Conservation (phyloP, 2,329 filamentous ascomycete species). For the Blastomyces gilchristii region DNA sequence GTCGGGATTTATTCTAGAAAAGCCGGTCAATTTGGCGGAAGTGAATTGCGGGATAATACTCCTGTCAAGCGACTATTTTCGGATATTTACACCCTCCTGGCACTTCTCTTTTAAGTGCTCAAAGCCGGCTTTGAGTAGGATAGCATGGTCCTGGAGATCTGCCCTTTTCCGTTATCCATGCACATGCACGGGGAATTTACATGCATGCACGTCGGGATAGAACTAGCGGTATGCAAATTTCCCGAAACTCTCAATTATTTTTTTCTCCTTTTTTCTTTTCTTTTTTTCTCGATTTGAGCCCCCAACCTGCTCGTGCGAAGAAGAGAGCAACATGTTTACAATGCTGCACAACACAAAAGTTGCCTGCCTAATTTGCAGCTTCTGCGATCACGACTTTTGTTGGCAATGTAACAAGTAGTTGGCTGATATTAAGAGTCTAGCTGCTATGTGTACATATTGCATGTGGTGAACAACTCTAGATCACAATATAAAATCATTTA, state of each 20-base stretch:
- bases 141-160: neutral
- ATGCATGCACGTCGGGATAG: neutral
- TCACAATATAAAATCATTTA: no score
- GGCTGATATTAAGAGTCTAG: no score
- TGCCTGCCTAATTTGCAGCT: no score
- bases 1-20: neutral
- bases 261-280: neutral
- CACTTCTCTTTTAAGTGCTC: neutral
- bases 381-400: no score
- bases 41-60: neutral
- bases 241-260: neutral
- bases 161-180: neutral
- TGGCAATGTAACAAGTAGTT: no score
- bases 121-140: neutral
- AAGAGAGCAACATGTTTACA: no score
- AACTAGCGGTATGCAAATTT: neutral
- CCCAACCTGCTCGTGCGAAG: neutral
- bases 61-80: neutral
- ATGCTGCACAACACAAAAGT: neutral
- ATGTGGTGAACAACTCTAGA: no score
- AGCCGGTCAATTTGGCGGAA: neutral
- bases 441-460: no score
- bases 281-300: neutral
- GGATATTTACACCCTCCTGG: neutral
- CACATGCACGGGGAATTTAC: neutral